Base-by-base conservation (phyloP, 805 yeast genomes). In the Candida gorgasii region DNA sequence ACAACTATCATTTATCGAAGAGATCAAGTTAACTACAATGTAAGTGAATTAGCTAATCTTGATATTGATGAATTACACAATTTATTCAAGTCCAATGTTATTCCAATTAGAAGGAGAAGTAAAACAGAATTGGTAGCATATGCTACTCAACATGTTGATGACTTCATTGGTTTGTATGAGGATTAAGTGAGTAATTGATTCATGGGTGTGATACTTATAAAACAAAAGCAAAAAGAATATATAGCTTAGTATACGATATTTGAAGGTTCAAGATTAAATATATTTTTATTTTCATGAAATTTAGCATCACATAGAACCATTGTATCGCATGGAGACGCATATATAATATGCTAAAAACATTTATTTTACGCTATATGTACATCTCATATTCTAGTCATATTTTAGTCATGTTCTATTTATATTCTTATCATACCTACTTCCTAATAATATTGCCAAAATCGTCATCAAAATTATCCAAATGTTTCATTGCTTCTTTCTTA, bases 401-500 rank as follows among this genome's bases (percentile, higher is more conserved):
- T n/a, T n/a, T n/a, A n/a, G n/a, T n/a, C n/a, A n/a, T n/a, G n/a
- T n/a, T n/a, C n/a, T n/a, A n/a, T n/a, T n/a, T n/a, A n/a, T n/a
- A n/a, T n/a, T n/a, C n/a, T n/a, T n/a, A n/a, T n/a, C n/a, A n/a
- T n/a, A n/a, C n/a, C n/a, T n/a, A n/a, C n/a, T n/a, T n/a, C n/a
- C n/a, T n/a, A n/a, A 41, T 35, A 15, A 41, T 41, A 35, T 35
- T 36, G n/a, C 36, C 32, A 29, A 41, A 41, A 11, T 34, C 44
- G 8, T 41, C 30, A 9, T 24, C 39, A 13, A 4, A 27, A 4
- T 31, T 22, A 14, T 50, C 53, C 6, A 49, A 30, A 28, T 51
- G 54, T 15, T 38, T 48, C 52, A 34, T 46, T 24, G 17, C n/a
- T n/a, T 32, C 16, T n/a, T 39, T 22, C 27, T 35, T 42, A 14